Evolutionary conservation across 148 eudicot species (phyloP).

Genomic region (Vaccinium corymbosum): DNA sequence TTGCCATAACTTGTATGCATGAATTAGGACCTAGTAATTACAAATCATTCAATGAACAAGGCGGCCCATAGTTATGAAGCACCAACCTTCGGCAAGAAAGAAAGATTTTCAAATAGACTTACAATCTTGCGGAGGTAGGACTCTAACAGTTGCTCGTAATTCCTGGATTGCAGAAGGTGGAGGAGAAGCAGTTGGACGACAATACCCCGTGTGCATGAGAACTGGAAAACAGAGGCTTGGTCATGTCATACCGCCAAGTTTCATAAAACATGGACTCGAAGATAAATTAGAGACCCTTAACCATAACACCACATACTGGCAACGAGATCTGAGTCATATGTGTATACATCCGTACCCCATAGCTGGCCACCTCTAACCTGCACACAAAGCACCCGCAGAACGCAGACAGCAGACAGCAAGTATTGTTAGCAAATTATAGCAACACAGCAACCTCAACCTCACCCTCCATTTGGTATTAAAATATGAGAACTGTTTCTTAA

Average conservation of each 20-base stretch:
- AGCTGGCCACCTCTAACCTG: constrained; percentile 98
- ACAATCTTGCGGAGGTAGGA: constrained; percentile 93
- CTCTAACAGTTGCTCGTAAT: constrained; percentile 78
- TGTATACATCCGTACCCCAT: constrained; percentile 97
- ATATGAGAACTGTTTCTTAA: neutral
- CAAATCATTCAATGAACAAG: neutral
- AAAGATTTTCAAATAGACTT: constrained; percentile 27
- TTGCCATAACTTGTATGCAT: neutral
- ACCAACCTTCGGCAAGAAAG: neutral
- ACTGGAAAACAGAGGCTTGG: constrained; percentile 39
- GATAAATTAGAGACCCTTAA: constrained; percentile 1
- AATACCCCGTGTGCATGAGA: constrained; percentile 97
- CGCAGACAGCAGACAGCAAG: constrained; percentile 1
- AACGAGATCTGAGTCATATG: constrained; percentile 98
- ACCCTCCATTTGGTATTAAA: too few relatives aligned
- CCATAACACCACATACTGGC: constrained; percentile 59
- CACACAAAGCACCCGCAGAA: constrained; percentile 25
- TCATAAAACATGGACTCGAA: neutral
- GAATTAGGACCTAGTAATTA: neutral
- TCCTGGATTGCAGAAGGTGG: constrained; percentile 84
- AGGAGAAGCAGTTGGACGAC: constrained; percentile 87
- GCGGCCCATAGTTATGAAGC: neutral
- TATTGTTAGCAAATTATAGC: neutral
- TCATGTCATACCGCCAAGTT: constrained; percentile 9
- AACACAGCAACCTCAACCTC: neutral